Conservation (phyloP, 345 rosid genomes). For the Salix dunnii region DNA sequence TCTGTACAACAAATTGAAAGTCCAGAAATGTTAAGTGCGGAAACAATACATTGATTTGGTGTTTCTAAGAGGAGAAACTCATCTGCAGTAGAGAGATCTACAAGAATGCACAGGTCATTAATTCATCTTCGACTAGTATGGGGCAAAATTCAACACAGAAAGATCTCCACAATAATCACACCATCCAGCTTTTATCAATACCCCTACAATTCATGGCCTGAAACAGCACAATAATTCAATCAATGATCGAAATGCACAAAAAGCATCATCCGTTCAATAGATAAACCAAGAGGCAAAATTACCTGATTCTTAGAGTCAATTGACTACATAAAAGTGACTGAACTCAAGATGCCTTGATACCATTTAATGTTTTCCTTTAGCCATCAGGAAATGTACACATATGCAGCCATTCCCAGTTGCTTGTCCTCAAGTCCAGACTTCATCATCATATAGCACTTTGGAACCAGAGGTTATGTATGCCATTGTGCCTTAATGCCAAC, state of each 20-base stretch:
- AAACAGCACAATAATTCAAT: slow-evolving; percentile 24
- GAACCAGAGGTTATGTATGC: background rate
- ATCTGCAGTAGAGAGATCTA: slow-evolving; percentile 50
- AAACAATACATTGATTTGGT: slow-evolving; percentile 33
- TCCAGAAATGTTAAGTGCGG: slow-evolving; percentile 21
- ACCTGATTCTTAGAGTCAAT: background rate
- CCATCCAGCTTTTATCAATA: slow-evolving; percentile 21
- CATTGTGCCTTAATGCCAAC: background rate
- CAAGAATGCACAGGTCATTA: slow-evolving; percentile 36
- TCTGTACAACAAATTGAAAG: slow-evolving; percentile 30
- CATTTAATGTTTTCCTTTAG: background rate
- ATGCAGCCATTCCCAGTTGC: background rate
- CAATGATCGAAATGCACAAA: slow-evolving; percentile 13
- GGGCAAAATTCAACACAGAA: slow-evolving; percentile 19
- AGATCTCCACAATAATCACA: slow-evolving; percentile 24
- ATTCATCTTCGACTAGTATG: slow-evolving; percentile 28
- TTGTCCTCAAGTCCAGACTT: background rate
- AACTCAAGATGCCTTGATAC: background rate
- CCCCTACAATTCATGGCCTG: slow-evolving; percentile 43
- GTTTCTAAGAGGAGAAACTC: slow-evolving; percentile 51
- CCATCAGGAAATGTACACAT: background rate
- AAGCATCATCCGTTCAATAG: background rate
- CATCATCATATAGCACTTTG: background rate
- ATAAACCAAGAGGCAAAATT: background rate
- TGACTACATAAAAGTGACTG: background rate